Evolutionary conservation across 2,329 filamentous ascomycete genomes (phyloP).

Genomic region (Verticillium zaregamsianum): DNA sequence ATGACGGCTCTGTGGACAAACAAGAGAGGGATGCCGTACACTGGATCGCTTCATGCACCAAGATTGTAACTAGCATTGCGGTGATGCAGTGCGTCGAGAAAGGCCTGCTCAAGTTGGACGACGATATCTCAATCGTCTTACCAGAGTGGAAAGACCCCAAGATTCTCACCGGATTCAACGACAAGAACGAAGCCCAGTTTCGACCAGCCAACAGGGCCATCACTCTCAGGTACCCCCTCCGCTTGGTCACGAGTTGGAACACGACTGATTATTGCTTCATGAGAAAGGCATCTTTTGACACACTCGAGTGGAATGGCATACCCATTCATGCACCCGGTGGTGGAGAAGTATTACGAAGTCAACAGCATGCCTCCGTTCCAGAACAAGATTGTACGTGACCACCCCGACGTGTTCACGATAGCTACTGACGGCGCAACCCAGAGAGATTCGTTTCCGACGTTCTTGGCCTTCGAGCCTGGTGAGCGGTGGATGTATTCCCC

Average conservation of each 20-base stretch:
- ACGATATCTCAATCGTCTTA: background rate
- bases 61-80: background rate
- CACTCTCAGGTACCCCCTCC: background rate
- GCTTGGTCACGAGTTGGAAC: too few relatives aligned
- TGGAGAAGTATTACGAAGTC: background rate
- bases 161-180: background rate
- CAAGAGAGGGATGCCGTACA: background rate
- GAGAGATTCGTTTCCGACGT: background rate
- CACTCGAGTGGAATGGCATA: conserved; percentile 1
- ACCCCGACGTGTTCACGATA: background rate
- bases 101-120: background rate
- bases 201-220: background rate
- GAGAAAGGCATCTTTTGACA: conserved; percentile 1
- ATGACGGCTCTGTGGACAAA: background rate
- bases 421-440: background rate
- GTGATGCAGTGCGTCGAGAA: conserved; percentile 3
- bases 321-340: background rate
- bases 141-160: conserved; percentile 2
- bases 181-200: background rate
- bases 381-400: background rate
- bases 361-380: background rate
- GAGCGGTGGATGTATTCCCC: background rate
- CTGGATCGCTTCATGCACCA: conserved; percentile 1
- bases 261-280: background rate
- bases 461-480: background rate